Base-by-base conservation (phyloP, 805 yeast genomes). In the Clavispora santaluciae region DNA sequence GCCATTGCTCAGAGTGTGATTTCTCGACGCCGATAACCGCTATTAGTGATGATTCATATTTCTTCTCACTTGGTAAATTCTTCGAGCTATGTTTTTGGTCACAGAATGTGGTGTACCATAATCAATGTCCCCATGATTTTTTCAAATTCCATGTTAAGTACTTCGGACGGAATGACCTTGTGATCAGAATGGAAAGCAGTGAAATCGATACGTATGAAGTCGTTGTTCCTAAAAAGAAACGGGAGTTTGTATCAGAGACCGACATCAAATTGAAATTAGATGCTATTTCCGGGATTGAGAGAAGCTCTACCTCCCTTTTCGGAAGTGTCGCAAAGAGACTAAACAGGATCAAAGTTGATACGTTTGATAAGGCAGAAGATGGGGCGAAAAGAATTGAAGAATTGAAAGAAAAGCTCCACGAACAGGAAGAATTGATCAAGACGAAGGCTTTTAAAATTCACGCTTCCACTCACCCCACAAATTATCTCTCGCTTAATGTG, bases 11-110 rank as follows among this genome's bases (percentile, higher is more conserved):
- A 42, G 72, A 70, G 37, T 93, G 99, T 59, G 76, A 80, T 11
- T 75, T 72, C 26, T 70, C 83, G 0, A 81, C 95, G 2, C 93
- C 96, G 0, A 79, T 84, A 5, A 64, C 82, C 11, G 86, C 86
- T 15, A 79, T 95, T 83, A 84, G 86, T 52, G 91, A 88, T 36
- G 81, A 81, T 29, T 81, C 97, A 0, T 90, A 95, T 83, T 88
- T 83, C 54, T 82, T 81, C 48, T 91, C 98, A 0, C 83, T 93
- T 61, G 99, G 98, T 0, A 95, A 95, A 56, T 93, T 86, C 57
- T 66, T 93, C 18, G 98, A 93, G 64, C 66, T 90, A 17, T 70
- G 84, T 22, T 90, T 90, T 57, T 88, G 95, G 86, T 72, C 72
- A 4, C 54, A 57, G 17, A 54, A 60, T 36, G 63, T 68, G 2